Conservation (phyloP, 768 basidiomycete genomes). For the Cystofilobasidium macerans region DNA sequence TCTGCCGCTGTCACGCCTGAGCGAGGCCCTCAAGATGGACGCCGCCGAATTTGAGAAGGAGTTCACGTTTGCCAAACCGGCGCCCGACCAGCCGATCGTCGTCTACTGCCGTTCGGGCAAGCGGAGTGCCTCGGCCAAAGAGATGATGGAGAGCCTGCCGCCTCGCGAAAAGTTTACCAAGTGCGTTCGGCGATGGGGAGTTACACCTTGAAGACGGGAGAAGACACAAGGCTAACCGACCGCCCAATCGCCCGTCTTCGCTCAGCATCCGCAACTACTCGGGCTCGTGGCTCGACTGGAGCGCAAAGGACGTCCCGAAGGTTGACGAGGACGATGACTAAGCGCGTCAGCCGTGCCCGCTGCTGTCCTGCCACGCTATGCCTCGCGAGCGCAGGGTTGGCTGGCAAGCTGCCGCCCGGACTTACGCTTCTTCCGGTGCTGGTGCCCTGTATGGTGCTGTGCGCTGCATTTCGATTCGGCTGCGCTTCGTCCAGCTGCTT, state of each 20-base stretch:
- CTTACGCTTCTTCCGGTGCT: no score
- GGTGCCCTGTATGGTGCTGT: no score
- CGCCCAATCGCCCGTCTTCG: background rate
- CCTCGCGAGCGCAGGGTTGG: no score
- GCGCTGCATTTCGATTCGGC: no score
- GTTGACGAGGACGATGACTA: constrained; percentile 20
- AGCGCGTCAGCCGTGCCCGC: background rate
- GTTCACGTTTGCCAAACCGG: constrained; percentile 13
- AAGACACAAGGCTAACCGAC: no score
- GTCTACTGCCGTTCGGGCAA: constrained; percentile 24
- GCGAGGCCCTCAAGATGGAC: constrained; percentile 12
- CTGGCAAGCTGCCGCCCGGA: no score
- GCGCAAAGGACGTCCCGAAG: constrained; percentile 18
- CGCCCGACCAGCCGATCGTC: constrained; percentile 19
- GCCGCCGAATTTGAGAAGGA: background rate
- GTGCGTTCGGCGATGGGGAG: background rate
- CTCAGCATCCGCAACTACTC: constrained; percentile 23
- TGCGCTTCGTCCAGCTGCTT: no score
- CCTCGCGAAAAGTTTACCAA: constrained; percentile 7
- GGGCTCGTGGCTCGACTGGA: constrained; percentile 25
- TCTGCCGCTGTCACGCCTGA: constrained; percentile 17
- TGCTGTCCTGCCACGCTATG: no score
- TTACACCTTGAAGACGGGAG: background rate
- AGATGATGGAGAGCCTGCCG: background rate
- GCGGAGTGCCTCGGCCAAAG: constrained; percentile 10